A percentile compares a stretch with the other conserved stretches of the same genome.
Conservation (phyloP, 2,329 filamentous ascomycete species). For the Domatiomyces catenatus region DNA sequence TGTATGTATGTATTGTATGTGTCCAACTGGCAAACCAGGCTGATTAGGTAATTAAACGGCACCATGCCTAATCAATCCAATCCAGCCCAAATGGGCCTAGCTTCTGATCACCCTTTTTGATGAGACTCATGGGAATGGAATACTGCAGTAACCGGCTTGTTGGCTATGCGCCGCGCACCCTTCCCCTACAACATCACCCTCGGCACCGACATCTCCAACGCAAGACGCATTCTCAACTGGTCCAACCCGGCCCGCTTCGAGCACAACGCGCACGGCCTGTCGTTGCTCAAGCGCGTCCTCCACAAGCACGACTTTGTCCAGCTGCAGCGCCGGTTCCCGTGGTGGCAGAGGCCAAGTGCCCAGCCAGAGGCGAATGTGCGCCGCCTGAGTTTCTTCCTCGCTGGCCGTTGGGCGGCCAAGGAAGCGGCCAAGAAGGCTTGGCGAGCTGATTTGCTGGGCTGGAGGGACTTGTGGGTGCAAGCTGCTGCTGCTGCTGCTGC, state of each 20-base stretch:
- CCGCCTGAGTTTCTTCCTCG: constrained; percentile 22
- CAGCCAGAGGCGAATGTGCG: not conserved
- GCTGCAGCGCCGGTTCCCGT: not conserved
- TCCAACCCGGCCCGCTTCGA: not conserved
- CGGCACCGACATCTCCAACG: not conserved
- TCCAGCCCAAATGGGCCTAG: no score
- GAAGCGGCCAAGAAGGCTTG: constrained; percentile 63
- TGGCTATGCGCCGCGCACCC: not conserved
- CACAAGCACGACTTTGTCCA: not conserved
- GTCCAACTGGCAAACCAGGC: no score
- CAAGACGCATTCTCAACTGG: not conserved
- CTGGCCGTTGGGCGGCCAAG: constrained; percentile 53
- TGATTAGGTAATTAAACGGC: no score
- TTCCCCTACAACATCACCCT: not conserved
- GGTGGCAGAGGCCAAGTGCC: not conserved
- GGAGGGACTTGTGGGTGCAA: constrained; percentile 43
- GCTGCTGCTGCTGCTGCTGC: constrained; percentile 2
- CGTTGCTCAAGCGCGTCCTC: not conserved
- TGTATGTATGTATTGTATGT: no score
- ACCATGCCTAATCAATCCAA: no score
- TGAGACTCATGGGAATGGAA: no score
- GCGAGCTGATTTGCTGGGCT: constrained; percentile 41
- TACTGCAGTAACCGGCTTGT: no score
- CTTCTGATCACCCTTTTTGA: no score
- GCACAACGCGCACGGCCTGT: not conserved